phyloP scores from a whole-genome alignment of 2,329 filamentous ascomycete genomes.

The Trichoderma aggressivum region DNA sequence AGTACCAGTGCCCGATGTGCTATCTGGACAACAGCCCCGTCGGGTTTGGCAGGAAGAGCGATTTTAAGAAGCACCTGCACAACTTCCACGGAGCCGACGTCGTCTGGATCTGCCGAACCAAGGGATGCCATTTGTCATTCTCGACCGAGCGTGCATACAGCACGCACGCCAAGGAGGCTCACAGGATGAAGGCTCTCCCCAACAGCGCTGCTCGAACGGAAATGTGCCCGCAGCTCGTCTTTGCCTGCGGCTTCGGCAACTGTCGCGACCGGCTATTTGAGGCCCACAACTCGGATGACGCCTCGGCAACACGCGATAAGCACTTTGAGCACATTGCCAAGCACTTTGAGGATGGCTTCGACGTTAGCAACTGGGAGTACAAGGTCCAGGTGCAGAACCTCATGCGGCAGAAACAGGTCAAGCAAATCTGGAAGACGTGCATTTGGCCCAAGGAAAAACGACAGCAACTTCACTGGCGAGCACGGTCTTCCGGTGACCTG shows the following conservation, averaged over 20 bases:
- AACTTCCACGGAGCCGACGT: constrained; percentile 45
- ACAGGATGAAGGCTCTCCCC: constrained; percentile 40
- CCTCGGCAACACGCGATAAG: constrained; percentile 38
- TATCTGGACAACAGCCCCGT: constrained; percentile 44
- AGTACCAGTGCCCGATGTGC: constrained; percentile 46
- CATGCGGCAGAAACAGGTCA: constrained; percentile 42
- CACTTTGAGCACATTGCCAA: constrained; percentile 48
- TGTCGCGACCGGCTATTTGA: constrained; percentile 45
- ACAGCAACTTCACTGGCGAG: constrained; percentile 39
- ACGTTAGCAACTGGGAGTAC: constrained; percentile 44
- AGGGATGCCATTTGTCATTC: constrained; percentile 41
- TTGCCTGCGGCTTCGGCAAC: constrained; percentile 41
- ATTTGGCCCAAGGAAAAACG: constrained; percentile 45
- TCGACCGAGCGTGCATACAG: constrained; percentile 45
- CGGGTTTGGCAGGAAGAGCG: constrained; percentile 45
- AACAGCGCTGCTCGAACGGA: constrained; percentile 41
- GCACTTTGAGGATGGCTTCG: constrained; percentile 43
- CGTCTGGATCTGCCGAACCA: constrained; percentile 43
- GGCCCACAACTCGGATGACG: constrained; percentile 36
- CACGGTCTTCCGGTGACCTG: constrained; percentile 41
- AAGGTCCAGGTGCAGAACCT: constrained; percentile 43
- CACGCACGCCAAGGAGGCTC: constrained; percentile 42
- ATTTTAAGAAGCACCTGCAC: constrained; percentile 49
- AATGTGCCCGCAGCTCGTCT: constrained; percentile 43
- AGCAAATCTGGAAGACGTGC: constrained; percentile 44